These are phyloP conservation scores for Tetratostichococcus sp. DNA, from an alignment of 139 green algal genomes.

Conservation along the genomic window DNA sequence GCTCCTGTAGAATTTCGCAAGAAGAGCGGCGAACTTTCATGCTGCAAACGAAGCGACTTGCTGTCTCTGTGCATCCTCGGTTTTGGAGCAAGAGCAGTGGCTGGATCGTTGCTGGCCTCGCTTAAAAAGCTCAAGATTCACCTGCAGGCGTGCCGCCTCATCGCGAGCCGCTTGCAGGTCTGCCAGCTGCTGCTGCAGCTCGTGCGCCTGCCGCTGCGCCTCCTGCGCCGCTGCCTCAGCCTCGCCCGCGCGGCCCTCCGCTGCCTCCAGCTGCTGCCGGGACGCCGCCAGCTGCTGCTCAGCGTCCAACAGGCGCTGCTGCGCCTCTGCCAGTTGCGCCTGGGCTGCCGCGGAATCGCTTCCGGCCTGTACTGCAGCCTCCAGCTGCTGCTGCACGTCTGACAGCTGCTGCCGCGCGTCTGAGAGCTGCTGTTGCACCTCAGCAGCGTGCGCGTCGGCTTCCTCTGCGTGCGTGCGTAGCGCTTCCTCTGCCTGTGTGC, in stretches of 20 bases:
- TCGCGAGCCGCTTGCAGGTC: not conserved
- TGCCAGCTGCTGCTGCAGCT: conserved; percentile 4
- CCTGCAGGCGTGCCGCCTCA: not conserved
- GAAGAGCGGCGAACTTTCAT: too few relatives aligned
- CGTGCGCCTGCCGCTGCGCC: not conserved
- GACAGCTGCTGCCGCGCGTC: not conserved
- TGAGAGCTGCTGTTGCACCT: not conserved
- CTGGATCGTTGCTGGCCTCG: too few relatives aligned
- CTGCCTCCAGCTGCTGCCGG: not conserved
- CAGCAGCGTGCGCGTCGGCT: not conserved
- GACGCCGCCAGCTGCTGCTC: not conserved
- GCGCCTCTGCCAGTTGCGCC: not conserved
- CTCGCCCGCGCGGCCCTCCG: too few relatives aligned
- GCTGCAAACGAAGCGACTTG: too few relatives aligned
- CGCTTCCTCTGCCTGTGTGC: not conserved
- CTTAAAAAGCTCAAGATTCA: too few relatives aligned
- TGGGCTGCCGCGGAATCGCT: not conserved
- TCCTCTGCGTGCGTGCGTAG: not conserved
- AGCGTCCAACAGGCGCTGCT: not conserved
- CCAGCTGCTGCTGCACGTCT: not conserved
- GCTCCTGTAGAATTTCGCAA: not conserved
- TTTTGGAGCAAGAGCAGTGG: too few relatives aligned
- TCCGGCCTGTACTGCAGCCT: not conserved
- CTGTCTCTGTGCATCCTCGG: too few relatives aligned
- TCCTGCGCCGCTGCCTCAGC: not conserved